Base-by-base conservation (phyloP, 164 flowering plant species). In the Brasenia schreberi region DNA sequence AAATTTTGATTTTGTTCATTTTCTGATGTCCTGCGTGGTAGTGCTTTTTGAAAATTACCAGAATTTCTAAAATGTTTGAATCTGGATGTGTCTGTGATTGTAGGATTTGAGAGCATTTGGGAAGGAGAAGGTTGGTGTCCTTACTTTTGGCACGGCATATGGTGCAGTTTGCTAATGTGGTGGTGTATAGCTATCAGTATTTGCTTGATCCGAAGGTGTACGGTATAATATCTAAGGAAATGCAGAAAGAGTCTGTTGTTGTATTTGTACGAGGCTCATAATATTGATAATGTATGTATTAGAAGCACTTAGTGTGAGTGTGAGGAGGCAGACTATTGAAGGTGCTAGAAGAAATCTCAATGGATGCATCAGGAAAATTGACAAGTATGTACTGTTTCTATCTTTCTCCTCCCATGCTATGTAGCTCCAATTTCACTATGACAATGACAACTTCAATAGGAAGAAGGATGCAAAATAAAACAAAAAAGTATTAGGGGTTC, bases 251-350 rank as follows among this genome's bases (percentile, higher is more conserved):
- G 74, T 83, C 85, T 19, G 97, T 95, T 18, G 97, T 95, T 65
- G 96, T 95, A 71, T 95, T 95, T 80, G 99, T n/a, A 95, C 72
- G 99, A 95, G 84, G 99, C 97, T 0, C 99, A 92, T 76, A 92
- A 95, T 77, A 95, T 92, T 67, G 99, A 95, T 66, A 95, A 92
- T 84, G 99, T 95, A 72, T 95, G 99, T 68, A 92, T 95, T 70
- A 69, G 99, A 95, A 80, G 97, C 99, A 1, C 96, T 95, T 39
- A 95, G 99, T 76, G 99, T 92, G 43, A 87, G 88, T 70, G 89
- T 95, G 59, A 86, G 99, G 75, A 80, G 66, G 69, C 96, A 89
- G 76, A 89, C 99, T 1, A 83, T 95, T 65, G 97, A 95, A 65
- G 99, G 97, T 5, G 96, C 97, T 18, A 76, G 88, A 1, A 79